Evolutionary conservation across 2,329 filamentous ascomycete species (phyloP).

Genomic region (Alternaria sp.): DNA sequence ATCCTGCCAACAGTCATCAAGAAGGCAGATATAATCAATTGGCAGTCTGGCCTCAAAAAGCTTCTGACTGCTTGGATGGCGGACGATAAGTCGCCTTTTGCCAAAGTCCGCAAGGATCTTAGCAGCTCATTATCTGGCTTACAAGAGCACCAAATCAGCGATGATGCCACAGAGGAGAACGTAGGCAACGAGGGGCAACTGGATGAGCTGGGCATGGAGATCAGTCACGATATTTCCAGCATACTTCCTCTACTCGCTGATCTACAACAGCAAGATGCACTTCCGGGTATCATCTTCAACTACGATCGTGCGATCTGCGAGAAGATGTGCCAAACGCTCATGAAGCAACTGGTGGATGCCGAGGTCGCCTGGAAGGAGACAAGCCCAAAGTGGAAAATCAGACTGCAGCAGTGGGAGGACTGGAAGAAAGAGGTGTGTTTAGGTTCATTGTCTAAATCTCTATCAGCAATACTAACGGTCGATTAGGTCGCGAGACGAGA

Average conservation of each 20-base stretch:
- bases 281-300: conserved; percentile 80
- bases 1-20: conserved; percentile 64
- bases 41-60: conserved; percentile 69
- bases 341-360: conserved; percentile 62
- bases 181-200: conserved; percentile 26
- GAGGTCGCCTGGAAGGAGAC: conserved; percentile 67
- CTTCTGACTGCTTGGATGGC: conserved; percentile 68
- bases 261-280: conserved; percentile 68
- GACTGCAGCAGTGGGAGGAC: conserved; percentile 65
- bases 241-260: conserved; percentile 67
- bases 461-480: neutral
- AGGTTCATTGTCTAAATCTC: neutral
- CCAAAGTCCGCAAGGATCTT: conserved; percentile 59
- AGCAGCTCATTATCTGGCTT: conserved; percentile 30
- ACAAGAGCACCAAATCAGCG: conserved; percentile 11
- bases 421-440: conserved; percentile 58
- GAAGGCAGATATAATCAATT: conserved; percentile 71
- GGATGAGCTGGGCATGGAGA: conserved; percentile 34
- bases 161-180: conserved; percentile 16
- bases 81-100: conserved; percentile 62
- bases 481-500: conserved; percentile 52
- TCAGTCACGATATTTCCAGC: conserved; percentile 48
- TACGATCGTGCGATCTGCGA: conserved; percentile 75
- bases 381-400: conserved; percentile 67
- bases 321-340: conserved; percentile 61